Conservation (phyloP, 805 yeast species). For the Starmerella sp. region DNA sequence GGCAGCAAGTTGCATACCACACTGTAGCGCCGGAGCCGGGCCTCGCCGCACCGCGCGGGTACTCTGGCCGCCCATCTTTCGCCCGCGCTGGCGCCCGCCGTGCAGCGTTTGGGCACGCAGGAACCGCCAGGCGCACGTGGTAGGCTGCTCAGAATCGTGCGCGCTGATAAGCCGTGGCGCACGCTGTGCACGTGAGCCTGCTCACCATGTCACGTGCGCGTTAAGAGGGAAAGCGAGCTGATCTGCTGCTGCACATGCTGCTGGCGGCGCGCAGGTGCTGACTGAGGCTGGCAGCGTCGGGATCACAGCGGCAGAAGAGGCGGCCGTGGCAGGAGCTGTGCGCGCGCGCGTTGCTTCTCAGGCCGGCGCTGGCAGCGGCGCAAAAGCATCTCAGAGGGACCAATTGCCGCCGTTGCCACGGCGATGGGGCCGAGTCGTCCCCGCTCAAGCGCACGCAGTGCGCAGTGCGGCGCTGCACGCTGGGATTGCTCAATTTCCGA, state of each 20-base stretch:
- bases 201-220: neutral
- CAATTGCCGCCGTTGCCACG: too few relatives aligned
- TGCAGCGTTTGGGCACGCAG: neutral
- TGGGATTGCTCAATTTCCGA: neutral
- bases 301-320: too few relatives aligned
- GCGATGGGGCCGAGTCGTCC: too few relatives aligned
- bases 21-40: too few relatives aligned
- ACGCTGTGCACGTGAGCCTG: neutral
- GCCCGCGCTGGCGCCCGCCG: neutral
- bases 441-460: neutral
- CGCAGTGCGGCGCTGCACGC: too few relatives aligned
- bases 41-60: too few relatives aligned
- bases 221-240: neutral
- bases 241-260: neutral
- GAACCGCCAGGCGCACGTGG: neutral
- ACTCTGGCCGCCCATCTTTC: neutral
- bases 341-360: too few relatives aligned
- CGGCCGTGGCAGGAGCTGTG: too few relatives aligned
- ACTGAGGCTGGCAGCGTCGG: neutral
- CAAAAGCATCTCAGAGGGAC: too few relatives aligned
- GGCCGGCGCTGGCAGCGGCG: too few relatives aligned
- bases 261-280: neutral
- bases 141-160: neutral
- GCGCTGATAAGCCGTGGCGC: constrained; percentile 6
- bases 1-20: too few relatives aligned